Percentiles rank a stretch among this genome's conserved stretches.
These are phyloP conservation scores for Spinacia oleracea DNA, from an alignment of 179 eudicot genomes.

Conservation along the genomic window DNA sequence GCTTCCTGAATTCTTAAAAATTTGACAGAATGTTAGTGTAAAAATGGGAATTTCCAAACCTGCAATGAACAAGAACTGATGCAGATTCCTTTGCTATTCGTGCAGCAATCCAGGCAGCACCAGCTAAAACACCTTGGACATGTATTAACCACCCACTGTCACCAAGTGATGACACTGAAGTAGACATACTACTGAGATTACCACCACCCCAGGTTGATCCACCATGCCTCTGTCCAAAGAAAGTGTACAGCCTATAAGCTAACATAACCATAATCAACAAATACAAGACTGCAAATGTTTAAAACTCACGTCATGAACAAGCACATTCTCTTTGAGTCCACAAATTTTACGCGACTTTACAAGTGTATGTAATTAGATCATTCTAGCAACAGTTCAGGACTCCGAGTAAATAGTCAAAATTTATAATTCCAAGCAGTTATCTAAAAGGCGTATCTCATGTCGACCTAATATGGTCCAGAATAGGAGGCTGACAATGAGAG, in stretches of 20 bases:
- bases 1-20: not conserved
- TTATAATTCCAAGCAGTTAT: not conserved
- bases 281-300: not conserved
- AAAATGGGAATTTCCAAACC: conserved; percentile 42
- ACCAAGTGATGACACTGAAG: conserved; percentile 97
- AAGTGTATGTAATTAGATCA: not conserved
- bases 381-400: not conserved
- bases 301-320: not conserved
- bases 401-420: not conserved
- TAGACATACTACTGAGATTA: conserved; percentile 98
- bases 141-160: conserved; percentile 98
- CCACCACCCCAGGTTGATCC: conserved; percentile 99
- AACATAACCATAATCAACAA: conserved; percentile 16
- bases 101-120: conserved; percentile 99
- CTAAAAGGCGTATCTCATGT: not conserved
- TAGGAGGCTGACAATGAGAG: not conserved
- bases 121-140: conserved; percentile 90
- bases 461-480: not conserved
- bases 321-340: conserved; percentile 1
- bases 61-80: conserved; percentile 99
- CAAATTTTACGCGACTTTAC: not conserved
- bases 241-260: conserved; percentile 17
- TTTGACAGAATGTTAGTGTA: not conserved
- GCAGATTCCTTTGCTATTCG: conserved; percentile 90
- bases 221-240: conserved; percentile 75